These are phyloP conservation scores for Lagerstroemia speciosa DNA, from an alignment of 345 rosid genomes.

Conservation along the genomic window DNA sequence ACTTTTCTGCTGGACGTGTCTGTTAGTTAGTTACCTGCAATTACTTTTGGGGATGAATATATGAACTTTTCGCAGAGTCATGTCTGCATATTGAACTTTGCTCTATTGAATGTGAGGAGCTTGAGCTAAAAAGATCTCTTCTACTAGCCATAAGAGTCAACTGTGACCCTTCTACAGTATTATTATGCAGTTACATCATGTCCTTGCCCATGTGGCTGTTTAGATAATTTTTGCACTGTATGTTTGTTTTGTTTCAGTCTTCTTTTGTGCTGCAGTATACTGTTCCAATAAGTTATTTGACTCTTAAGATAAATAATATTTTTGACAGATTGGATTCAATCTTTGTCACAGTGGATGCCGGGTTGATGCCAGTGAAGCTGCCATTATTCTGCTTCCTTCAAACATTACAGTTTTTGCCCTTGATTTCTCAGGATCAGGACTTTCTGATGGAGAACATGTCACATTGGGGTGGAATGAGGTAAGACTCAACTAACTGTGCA, in stretches of 20 bases:
- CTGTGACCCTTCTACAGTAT: background rate
- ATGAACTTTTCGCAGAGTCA: background rate
- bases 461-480: constrained; percentile 89
- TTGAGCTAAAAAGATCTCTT: background rate
- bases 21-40: background rate
- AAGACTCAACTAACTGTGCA: constrained; percentile 13
- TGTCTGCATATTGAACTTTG: background rate
- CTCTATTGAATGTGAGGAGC: background rate
- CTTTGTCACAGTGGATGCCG: constrained; percentile 73
- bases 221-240: background rate
- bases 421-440: constrained; percentile 90
- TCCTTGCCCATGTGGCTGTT: background rate
- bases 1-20: background rate
- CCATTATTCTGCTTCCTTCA: constrained; percentile 74
- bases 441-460: constrained; percentile 83
- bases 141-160: background rate
- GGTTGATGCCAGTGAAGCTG: constrained; percentile 96
- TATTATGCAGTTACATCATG: background rate
- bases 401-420: constrained; percentile 85
- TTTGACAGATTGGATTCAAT: constrained; percentile 5
- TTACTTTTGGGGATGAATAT: background rate
- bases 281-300: background rate
- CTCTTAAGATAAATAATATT: background rate
- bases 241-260: background rate
- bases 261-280: background rate